These are phyloP conservation scores for Suillus subaureus DNA, from an alignment of 768 basidiomycete genomes.

Conservation along the genomic window DNA sequence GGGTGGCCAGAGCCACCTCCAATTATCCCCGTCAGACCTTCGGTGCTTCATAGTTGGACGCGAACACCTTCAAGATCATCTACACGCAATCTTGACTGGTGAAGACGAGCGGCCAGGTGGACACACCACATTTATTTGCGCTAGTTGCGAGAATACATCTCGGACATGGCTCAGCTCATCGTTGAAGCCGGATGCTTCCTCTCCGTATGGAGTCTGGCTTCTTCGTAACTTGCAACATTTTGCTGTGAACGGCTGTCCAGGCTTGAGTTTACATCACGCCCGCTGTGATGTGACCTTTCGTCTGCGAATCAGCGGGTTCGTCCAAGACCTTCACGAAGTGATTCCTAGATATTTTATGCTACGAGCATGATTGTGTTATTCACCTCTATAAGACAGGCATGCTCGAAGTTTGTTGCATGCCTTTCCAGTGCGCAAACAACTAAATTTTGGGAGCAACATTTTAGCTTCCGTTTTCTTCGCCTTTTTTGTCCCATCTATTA, in stretches of 20 bases:
- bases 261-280: neutral
- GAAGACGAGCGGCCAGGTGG: constrained; percentile 6
- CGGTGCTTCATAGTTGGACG: constrained; percentile 35
- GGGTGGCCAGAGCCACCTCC: constrained; percentile 31
- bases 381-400: neutral
- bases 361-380: constrained; percentile 6
- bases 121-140: constrained; percentile 5
- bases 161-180: constrained; percentile 12
- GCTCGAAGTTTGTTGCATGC: neutral
- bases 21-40: constrained; percentile 30
- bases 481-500: neutral
- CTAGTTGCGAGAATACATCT: constrained; percentile 7
- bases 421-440: neutral
- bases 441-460: neutral
- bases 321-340: constrained; percentile 10
- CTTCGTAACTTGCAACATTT: constrained; percentile 23
- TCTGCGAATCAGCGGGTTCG: neutral
- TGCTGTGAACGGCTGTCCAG: neutral
- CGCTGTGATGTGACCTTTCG: constrained; percentile 1
- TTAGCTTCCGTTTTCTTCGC: neutral
- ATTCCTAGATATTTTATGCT: constrained; percentile 22
- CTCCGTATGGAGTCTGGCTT: constrained; percentile 23
- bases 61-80: constrained; percentile 30
- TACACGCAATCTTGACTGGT: constrained; percentile 20
- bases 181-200: constrained; percentile 14